phyloP scores from a whole-genome alignment of 2,329 filamentous ascomycete species.

The Canariomyces notabilis region DNA sequence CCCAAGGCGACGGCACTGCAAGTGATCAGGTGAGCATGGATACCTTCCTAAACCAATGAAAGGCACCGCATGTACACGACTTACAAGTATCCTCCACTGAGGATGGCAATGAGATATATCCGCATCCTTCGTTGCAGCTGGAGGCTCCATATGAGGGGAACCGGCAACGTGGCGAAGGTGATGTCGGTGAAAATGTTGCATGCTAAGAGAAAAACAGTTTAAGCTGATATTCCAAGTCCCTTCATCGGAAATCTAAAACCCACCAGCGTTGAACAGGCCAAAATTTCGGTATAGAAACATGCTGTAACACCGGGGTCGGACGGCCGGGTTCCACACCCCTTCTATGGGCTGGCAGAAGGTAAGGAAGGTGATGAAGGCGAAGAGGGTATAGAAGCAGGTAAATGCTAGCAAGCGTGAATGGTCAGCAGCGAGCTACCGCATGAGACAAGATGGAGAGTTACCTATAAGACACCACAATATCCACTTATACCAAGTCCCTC shows the following conservation, averaged over 20 bases:
- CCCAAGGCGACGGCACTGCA: slow-evolving; percentile 27
- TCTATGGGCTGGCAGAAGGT: slow-evolving; percentile 20
- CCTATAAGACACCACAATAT: slow-evolving; percentile 20
- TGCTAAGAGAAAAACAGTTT: slow-evolving; percentile 14
- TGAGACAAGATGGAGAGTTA: slow-evolving; percentile 1
- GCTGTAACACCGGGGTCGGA: slow-evolving; percentile 17
- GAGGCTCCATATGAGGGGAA: slow-evolving; percentile 30
- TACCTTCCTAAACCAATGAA: background rate
- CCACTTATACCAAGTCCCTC: slow-evolving; percentile 19
- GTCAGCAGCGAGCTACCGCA: background rate
- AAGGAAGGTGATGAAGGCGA: slow-evolving; percentile 21
- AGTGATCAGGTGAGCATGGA: background rate
- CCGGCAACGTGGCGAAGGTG: slow-evolving; percentile 26
- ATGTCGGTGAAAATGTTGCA: slow-evolving; percentile 32
- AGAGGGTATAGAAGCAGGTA: slow-evolving; percentile 22
- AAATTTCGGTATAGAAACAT: slow-evolving; percentile 20
- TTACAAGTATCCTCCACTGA: slow-evolving; percentile 31
- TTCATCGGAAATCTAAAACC: slow-evolving; percentile 9
- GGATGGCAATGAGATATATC: slow-evolving; percentile 28
- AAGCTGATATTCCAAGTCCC: background rate
- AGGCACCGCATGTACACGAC: too few relatives aligned
- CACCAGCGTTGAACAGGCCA: slow-evolving; percentile 21
- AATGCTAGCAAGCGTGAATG: slow-evolving; percentile 5
- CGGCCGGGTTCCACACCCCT: slow-evolving; percentile 16
- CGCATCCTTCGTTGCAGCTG: slow-evolving; percentile 25